Base-by-base conservation (phyloP, 495 filamentous ascomycete species). In the Xylaria grammica region DNA sequence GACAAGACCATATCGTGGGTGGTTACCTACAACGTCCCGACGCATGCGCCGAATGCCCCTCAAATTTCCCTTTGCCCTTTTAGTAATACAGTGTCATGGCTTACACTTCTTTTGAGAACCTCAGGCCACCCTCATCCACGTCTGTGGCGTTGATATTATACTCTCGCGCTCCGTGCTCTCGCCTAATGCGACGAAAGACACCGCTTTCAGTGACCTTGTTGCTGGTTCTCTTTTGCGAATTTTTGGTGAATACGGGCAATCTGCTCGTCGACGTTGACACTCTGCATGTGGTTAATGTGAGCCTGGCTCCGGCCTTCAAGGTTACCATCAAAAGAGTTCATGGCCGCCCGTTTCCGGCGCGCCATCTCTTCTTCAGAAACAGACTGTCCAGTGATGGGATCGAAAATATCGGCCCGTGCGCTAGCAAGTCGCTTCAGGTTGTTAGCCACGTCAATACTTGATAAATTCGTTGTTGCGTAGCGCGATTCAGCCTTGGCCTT, bases 401-500 rank as follows among this genome's bases (percentile, higher is more conserved):
- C 94, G 73, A 97, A 97, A n/a, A 97, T 84, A 73, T 99, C 95
- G 65, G 84, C 89, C 34, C 95, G 86, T 72, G 96, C 92, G 57
- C 89, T 92, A n/a, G 94, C 93, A 30, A 98, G 84, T n/a, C 95
- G 91, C 79, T 98, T 98, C 65, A 99, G 84, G 70, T 99, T 98
- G 73, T 90, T 91, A 63, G 93, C 94, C 27, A 96, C 94, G 68
- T 97, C 94, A 34, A 82, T 83, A 17, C 91, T 96, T 4, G 88
- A 91, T 4, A 99, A 79, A 65, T 97, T 97, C 29, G 93, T 97
- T 0, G 92, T 93, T 8, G 92, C 86, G 67, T 86, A 91, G 61
- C 95, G 86, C 11, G 90, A 87, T 24, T 96, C 92, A 13, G 90
- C 86, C 71, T 96, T 96, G 63, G 90, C 91, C 56, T 91, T 90